Conservation (phyloP, 768 basidiomycete genomes). For the Calocybe gangraenosa region DNA sequence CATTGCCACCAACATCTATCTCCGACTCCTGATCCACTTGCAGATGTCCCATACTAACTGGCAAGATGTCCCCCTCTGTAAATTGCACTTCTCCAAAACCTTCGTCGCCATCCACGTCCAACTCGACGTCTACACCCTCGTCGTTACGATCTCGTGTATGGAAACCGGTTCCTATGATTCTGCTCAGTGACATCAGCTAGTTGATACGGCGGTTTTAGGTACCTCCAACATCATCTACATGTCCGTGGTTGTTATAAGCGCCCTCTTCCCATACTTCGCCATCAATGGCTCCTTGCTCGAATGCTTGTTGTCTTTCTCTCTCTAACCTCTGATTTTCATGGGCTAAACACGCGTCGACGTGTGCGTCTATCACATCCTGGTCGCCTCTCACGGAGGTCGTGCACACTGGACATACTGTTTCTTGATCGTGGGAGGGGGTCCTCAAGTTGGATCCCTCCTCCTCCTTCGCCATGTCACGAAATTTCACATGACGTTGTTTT, state of each 20-base stretch:
- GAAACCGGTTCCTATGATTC: slow-evolving; percentile 66
- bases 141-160: slow-evolving; percentile 51
- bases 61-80: slow-evolving; percentile 66
- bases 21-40: slow-evolving; percentile 34
- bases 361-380: slow-evolving; percentile 69
- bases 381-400: slow-evolving; percentile 54
- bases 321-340: slow-evolving; percentile 44
- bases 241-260: slow-evolving; percentile 21
- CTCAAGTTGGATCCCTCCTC: slow-evolving; percentile 41
- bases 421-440: slow-evolving; percentile 29
- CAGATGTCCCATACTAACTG: slow-evolving; percentile 20
- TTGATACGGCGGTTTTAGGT: slow-evolving; percentile 16
- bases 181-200: not conserved
- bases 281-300: slow-evolving; percentile 22
- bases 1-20: slow-evolving; percentile 38
- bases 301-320: slow-evolving; percentile 36
- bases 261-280: slow-evolving; percentile 29
- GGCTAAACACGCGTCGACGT: slow-evolving; percentile 77
- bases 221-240: slow-evolving; percentile 50
- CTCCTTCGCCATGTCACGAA: slow-evolving; percentile 65
- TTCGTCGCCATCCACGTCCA: slow-evolving; percentile 78
- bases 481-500: slow-evolving; percentile 60
- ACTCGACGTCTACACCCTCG: slow-evolving; percentile 71
- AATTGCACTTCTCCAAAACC: slow-evolving; percentile 73
- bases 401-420: slow-evolving; percentile 71